Evolutionary conservation across 306 rosid species (phyloP).

Genomic region (Canavalia ensiformis): DNA sequence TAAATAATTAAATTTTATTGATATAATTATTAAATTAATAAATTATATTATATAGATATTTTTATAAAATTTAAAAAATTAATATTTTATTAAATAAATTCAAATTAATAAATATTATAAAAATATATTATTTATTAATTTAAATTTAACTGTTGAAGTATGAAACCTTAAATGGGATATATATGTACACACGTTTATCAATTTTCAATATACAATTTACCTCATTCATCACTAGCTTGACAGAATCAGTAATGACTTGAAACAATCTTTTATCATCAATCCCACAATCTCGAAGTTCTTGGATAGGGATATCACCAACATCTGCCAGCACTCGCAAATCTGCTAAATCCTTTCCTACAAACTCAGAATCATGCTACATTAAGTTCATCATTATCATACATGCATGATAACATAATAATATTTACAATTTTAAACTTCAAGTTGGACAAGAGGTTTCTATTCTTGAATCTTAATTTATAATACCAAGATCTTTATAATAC

Average conservation of each 20-base stretch:
- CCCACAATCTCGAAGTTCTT: constrained; percentile 88
- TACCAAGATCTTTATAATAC: background rate
- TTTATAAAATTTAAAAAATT: no score
- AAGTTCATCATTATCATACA: background rate
- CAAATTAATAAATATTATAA: no score
- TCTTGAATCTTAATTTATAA: constrained; percentile 33
- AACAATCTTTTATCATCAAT: constrained; percentile 78
- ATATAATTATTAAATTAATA: no score
- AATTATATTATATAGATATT: no score
- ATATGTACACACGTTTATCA: no score
- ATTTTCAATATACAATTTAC: constrained; percentile 43
- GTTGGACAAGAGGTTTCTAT: constrained; percentile 1
- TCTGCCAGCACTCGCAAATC: constrained; percentile 93
- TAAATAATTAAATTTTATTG: no score
- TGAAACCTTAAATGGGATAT: no score
- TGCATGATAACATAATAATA: background rate
- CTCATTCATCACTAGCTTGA: constrained; percentile 95
- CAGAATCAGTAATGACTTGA: constrained; percentile 91
- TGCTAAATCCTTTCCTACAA: constrained; percentile 77
- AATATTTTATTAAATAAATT: no score
- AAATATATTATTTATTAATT: no score
- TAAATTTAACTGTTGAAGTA: no score
- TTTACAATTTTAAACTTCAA: background rate
- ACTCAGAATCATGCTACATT: constrained; percentile 30
- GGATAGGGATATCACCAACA: constrained; percentile 97